Evolutionary conservation across 306 rosid species (phyloP).

Genomic region (Vicia villosa): DNA sequence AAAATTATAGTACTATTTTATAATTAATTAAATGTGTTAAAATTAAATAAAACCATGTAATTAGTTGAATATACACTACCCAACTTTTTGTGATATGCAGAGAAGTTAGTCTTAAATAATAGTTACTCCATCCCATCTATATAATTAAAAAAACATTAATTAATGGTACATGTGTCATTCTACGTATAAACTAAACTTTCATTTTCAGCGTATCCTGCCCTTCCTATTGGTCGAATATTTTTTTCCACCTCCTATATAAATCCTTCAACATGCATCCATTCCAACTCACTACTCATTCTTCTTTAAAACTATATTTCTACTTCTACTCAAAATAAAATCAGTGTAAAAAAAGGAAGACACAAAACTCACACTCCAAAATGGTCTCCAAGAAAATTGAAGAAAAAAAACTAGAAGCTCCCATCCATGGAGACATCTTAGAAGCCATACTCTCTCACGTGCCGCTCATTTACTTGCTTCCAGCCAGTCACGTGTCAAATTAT

Average conservation of each 20-base stretch:
- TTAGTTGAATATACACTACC: too few species aligned
- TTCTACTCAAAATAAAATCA: background rate
- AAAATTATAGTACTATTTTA: too few species aligned
- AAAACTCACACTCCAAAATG: background rate
- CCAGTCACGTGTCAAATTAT: slow-evolving; percentile 51
- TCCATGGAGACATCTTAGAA: slow-evolving; percentile 63
- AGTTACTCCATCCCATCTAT: too few species aligned
- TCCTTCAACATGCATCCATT: background rate
- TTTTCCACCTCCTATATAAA: background rate
- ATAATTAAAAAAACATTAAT: too few species aligned
- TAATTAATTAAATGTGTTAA: too few species aligned
- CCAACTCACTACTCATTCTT: background rate
- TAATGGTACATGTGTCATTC: background rate
- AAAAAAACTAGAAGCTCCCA: slow-evolving; percentile 39
- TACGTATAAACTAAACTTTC: background rate
- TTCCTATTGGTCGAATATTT: background rate
- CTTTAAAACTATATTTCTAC: background rate
- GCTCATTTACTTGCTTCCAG: slow-evolving; percentile 53
- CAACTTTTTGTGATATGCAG: too few species aligned
- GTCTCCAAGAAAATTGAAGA: background rate
- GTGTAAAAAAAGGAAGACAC: background rate
- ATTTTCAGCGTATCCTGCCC: background rate
- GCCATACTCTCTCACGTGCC: slow-evolving; percentile 56
- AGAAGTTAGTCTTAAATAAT: too few species aligned
- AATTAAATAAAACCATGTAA: too few species aligned